phyloP scores from a whole-genome alignment of 2,329 filamentous ascomycete genomes.

The Cladophialophora yegresii region DNA sequence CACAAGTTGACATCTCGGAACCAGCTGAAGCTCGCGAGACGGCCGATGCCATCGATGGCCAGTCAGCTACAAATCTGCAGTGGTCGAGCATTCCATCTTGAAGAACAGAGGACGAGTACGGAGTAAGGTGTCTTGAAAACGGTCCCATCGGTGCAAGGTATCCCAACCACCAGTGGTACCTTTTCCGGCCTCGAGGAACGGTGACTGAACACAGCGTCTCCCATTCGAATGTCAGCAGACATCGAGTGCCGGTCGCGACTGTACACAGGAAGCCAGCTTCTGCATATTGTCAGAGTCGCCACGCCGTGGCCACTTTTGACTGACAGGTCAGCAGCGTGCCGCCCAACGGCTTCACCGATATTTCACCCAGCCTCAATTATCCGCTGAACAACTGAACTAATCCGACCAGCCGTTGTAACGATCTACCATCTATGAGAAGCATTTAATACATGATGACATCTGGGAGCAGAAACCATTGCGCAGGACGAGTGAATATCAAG shows the following conservation, averaged over 20 bases:
- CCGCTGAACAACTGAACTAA: not conserved
- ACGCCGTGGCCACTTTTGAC: not conserved
- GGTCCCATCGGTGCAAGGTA: not conserved
- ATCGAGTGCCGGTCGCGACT: not conserved
- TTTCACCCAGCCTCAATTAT: not conserved
- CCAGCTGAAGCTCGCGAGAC: not conserved
- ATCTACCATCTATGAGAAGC: not conserved
- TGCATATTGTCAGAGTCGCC: not conserved
- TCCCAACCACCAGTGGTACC: too few relatives aligned
- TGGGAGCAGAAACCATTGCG: not conserved
- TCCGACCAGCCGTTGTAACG: not conserved
- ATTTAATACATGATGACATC: not conserved
- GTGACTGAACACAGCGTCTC: not conserved
- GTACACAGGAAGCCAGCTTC: not conserved
- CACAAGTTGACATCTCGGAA: not conserved
- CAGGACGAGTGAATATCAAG: not conserved
- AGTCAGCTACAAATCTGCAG: too few relatives aligned
- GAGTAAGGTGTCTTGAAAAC: not conserved
- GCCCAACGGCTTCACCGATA: not conserved
- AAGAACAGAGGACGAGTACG: not conserved
- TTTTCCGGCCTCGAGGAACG: not conserved
- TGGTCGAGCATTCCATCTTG: not conserved
- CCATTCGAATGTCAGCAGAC: not conserved
- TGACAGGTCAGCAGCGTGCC: not conserved
- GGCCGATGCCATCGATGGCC: too few relatives aligned